Percentiles rank a stretch among this genome's conserved stretches.
phyloP scores from a whole-genome alignment of 129 eudicot genomes.

The Flaveria robusta region DNA sequence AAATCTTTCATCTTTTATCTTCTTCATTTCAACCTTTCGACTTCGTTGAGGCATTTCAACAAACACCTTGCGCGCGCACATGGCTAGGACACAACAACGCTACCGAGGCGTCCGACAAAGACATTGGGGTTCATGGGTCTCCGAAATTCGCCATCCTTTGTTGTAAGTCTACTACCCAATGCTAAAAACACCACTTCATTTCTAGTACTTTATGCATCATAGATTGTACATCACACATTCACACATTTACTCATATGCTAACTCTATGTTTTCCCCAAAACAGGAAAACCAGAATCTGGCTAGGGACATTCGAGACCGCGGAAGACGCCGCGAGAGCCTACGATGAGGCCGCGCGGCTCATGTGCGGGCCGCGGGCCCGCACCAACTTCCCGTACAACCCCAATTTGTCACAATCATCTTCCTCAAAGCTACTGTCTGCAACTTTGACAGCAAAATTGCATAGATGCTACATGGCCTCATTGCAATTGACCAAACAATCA shows the following conservation, averaged over 20 bases:
- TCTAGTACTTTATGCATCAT: conserved; percentile 1
- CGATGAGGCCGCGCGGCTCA: conserved; percentile 87
- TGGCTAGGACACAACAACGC: conserved; percentile 79
- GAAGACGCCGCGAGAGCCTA: conserved; percentile 91
- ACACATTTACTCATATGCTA: background rate
- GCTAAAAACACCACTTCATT: background rate
- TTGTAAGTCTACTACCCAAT: conserved; percentile 51
- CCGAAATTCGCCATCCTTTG: conserved; percentile 87
- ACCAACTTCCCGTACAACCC: conserved; percentile 82
- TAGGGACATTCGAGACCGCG: conserved; percentile 83
- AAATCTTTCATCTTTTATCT: conserved; percentile 19
- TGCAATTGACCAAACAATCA: conserved; percentile 56
- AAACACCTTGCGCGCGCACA: conserved; percentile 36
- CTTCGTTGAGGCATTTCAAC: conserved; percentile 35
- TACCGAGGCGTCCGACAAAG: conserved; percentile 80
- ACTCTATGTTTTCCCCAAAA: conserved; percentile 19
- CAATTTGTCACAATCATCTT: conserved; percentile 38
- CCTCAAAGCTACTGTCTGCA: conserved; percentile 72
- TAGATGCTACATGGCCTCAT: conserved; percentile 76
- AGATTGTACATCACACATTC: background rate
- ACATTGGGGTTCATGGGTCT: conserved; percentile 97
- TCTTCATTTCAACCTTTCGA: conserved; percentile 17
- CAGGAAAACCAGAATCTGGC: conserved; percentile 87
- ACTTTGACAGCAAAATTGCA: conserved; percentile 74
- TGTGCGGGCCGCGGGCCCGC: conserved; percentile 78